Evolutionary conservation across 108 stramenopile species (phyloP).

Genomic region (Ochromonas danica): DNA sequence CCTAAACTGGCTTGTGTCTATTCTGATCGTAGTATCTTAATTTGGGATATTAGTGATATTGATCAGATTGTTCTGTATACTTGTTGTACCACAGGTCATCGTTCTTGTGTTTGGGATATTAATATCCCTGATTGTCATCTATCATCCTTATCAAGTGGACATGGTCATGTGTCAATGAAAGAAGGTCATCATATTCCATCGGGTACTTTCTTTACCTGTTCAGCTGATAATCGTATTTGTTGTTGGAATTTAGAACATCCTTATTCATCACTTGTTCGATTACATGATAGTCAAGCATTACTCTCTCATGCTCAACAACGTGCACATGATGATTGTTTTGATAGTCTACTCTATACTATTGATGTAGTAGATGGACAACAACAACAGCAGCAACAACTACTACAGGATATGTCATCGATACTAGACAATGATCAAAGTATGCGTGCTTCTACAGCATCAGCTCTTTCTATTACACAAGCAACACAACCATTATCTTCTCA

Average conservation of each 20-base stretch:
- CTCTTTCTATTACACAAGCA: background rate
- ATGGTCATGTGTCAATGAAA: background rate
- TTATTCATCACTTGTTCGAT: background rate
- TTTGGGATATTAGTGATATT: constrained; percentile 27
- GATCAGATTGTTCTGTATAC: background rate
- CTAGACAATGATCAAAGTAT: background rate
- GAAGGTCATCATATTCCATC: background rate
- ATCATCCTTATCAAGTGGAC: background rate
- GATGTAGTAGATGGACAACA: background rate
- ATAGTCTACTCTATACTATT: background rate
- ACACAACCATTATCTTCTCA: too few species aligned
- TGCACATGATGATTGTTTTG: too few species aligned
- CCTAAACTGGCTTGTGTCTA: constrained; percentile 5
- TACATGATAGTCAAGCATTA: too few species aligned
- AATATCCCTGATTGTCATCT: background rate
- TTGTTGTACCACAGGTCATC: background rate
- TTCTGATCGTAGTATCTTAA: background rate
- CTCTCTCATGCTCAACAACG: too few species aligned
- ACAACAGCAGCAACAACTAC: too few species aligned
- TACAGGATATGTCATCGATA: too few species aligned
- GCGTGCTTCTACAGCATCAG: background rate
- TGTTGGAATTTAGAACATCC: background rate
- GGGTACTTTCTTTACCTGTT: constrained; percentile 6
- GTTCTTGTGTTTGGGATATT: constrained; percentile 31
- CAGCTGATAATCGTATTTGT: constrained; percentile 6